Conservation (phyloP, 495 filamentous ascomycete species). For the Astrothelium subdiscretum region DNA sequence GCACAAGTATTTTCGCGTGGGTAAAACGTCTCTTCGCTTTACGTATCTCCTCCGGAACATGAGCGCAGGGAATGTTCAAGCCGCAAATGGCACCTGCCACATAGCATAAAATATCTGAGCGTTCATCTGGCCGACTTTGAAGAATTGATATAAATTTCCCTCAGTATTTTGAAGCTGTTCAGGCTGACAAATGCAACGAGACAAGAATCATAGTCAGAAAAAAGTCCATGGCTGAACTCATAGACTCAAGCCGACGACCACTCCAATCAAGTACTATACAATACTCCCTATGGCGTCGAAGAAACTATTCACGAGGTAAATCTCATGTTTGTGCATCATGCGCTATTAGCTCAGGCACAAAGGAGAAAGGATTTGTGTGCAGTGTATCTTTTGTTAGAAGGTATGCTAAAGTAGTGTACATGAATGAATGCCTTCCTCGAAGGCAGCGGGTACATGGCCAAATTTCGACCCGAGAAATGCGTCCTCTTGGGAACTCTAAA, state of each 20-base stretch:
- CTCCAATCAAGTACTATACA: not conserved
- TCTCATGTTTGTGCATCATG: not conserved
- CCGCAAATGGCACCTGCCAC: no score
- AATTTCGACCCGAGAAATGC: not conserved
- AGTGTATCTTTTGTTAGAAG: not conserved
- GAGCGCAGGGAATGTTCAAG: no score
- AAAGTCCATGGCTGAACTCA: no score
- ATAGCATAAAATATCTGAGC: no score
- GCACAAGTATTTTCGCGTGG: no score
- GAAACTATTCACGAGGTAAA: not conserved
- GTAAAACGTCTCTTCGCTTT: no score
- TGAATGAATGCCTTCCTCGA: not conserved
- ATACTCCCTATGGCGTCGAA: not conserved
- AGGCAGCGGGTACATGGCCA: not conserved
- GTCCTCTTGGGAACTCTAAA: not conserved
- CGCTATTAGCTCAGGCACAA: not conserved
- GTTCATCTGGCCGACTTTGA: no score
- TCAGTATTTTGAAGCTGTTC: no score
- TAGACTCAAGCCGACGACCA: not conserved
- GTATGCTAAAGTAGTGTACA: not conserved
- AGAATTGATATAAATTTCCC: no score
- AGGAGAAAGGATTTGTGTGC: not conserved
- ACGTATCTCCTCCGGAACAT: no score
- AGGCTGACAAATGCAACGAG: no score
- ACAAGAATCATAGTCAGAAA: no score